Evolutionary conservation across 2,329 filamentous ascomycete genomes (phyloP).

Genomic region (Colletotrichum agaves): DNA sequence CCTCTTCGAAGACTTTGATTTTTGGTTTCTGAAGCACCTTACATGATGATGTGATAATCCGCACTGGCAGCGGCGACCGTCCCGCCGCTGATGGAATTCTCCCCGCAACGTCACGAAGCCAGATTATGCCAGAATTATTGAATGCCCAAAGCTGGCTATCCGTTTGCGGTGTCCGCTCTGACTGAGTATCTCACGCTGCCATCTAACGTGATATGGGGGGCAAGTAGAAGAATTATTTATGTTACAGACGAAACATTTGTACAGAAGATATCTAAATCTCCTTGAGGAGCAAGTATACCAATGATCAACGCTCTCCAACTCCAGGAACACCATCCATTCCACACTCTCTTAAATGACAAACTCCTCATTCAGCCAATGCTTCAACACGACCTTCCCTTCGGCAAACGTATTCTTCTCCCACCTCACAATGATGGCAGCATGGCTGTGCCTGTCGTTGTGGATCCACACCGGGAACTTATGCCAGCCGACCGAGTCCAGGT

Average conservation of each 20-base stretch:
- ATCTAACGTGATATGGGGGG: no score
- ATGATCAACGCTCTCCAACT: conserved; percentile 17
- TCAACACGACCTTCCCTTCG: conserved; percentile 81
- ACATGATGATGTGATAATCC: no score
- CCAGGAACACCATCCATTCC: neutral
- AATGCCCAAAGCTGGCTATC: no score
- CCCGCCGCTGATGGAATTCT: no score
- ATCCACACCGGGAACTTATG: conserved; percentile 78
- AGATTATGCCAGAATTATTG: no score
- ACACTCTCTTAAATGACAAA: conserved; percentile 68
- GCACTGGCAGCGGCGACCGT: no score
- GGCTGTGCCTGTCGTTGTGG: conserved; percentile 80
- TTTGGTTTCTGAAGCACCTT: no score
- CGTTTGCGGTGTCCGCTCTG: no score
- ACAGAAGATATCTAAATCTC: neutral
- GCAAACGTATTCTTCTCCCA: conserved; percentile 72
- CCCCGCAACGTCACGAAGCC: no score
- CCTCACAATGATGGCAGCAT: conserved; percentile 90
- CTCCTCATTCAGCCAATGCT: conserved; percentile 82
- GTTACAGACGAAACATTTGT: neutral
- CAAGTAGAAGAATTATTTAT: neutral
- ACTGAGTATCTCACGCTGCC: no score
- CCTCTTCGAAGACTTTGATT: no score
- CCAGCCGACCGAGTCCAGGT: conserved; percentile 75
- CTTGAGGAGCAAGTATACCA: conserved; percentile 12